Conservation (phyloP, 129 eudicot species). For the Daucus carota region DNA sequence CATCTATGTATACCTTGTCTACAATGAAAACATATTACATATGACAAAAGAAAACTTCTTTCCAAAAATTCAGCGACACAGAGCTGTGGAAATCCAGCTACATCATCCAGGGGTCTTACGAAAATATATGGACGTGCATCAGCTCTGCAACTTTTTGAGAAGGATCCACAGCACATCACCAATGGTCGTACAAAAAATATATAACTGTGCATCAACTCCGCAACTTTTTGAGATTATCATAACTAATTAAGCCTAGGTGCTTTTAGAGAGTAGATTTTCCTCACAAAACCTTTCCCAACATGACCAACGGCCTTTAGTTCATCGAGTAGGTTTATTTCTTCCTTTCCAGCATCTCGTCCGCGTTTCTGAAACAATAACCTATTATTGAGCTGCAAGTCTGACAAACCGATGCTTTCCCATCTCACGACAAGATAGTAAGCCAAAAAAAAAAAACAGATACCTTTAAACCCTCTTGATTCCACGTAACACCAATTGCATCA, state of each 20-base stretch:
- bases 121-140: too few species aligned
- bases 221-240: not conserved
- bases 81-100: too few species aligned
- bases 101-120: too few species aligned
- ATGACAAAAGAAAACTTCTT: too few species aligned
- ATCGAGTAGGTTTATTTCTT: slow-evolving; percentile 20
- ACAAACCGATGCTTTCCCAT: not conserved
- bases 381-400: not conserved
- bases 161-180: not conserved
- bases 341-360: slow-evolving; percentile 33
- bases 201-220: not conserved
- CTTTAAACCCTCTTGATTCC: slow-evolving; percentile 61
- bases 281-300: slow-evolving; percentile 86
- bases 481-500: slow-evolving; percentile 88
- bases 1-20: too few species aligned
- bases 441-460: slow-evolving; percentile 17
- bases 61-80: too few species aligned
- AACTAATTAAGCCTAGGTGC: slow-evolving; percentile 42
- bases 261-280: slow-evolving; percentile 62
- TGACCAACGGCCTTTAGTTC: slow-evolving; percentile 58
- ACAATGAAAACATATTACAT: too few species aligned
- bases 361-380: slow-evolving; percentile 53
- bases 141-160: too few species aligned
- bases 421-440: not conserved
- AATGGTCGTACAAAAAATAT: not conserved